Evolutionary conservation across 441 rosid genomes (phyloP).

Genomic region (Metrosideros polymorpha): DNA sequence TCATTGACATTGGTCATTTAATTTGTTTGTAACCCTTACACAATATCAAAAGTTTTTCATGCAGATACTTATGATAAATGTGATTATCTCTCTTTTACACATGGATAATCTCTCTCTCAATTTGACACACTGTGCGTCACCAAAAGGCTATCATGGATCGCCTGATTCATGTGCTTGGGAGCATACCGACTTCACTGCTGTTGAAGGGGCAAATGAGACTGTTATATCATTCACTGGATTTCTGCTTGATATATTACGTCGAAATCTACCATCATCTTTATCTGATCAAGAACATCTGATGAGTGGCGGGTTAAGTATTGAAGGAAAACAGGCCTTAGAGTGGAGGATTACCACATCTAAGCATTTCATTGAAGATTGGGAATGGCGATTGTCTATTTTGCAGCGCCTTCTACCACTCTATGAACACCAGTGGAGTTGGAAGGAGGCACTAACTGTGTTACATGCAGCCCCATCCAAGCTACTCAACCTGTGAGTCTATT

Average conservation of each 20-base stretch:
- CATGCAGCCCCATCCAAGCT: conserved; percentile 95
- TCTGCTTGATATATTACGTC: conserved; percentile 64
- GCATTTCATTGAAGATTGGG: conserved; percentile 92
- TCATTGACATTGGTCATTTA: background rate
- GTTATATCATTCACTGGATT: conserved; percentile 73
- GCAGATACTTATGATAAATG: conserved; percentile 95
- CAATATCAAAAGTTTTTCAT: conserved; percentile 26
- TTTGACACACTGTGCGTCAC: conserved; percentile 43
- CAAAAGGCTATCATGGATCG: conserved; percentile 40
- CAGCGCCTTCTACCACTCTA: conserved; percentile 90
- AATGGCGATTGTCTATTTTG: conserved; percentile 92
- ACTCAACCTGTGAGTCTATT: conserved; percentile 76
- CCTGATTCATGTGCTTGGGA: conserved; percentile 33
- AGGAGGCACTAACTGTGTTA: conserved; percentile 86
- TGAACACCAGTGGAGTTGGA: conserved; percentile 89
- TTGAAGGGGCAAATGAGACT: conserved; percentile 66
- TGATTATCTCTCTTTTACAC: conserved; percentile 81
- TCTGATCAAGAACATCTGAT: conserved; percentile 45
- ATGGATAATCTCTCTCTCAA: conserved; percentile 79
- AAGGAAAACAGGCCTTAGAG: conserved; percentile 76
- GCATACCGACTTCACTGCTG: conserved; percentile 24
- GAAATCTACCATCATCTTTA: conserved; percentile 53
- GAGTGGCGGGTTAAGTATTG: conserved; percentile 41
- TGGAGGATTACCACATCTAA: conserved; percentile 80
- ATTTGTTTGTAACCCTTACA: conserved; percentile 9